Conservation (phyloP, 495 filamentous ascomycete genomes). For the Aspergillus nidulans region DNA sequence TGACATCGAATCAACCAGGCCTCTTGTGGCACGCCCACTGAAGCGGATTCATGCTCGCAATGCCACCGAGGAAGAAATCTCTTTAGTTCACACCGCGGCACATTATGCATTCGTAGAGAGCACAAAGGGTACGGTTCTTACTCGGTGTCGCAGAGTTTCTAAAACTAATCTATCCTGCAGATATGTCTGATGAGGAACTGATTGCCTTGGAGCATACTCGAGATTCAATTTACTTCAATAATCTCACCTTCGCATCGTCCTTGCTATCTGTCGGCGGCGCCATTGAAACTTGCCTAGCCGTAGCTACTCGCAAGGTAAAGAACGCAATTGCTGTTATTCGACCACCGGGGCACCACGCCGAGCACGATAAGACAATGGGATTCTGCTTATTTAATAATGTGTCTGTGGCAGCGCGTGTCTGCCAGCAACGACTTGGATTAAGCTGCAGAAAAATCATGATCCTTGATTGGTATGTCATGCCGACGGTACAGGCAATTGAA, state of each 20-base stretch:
- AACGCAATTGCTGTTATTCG: conserved; percentile 94
- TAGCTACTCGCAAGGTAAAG: conserved; percentile 73
- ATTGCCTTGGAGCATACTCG: conserved; percentile 57
- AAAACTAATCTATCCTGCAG: conserved; percentile 25
- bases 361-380: conserved; percentile 75
- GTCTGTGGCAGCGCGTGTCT: conserved; percentile 78
- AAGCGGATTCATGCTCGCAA: conserved; percentile 69
- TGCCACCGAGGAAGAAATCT: conserved; percentile 73
- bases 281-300: conserved; percentile 87
- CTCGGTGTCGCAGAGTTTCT: background rate
- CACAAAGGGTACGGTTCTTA: conserved; percentile 43
- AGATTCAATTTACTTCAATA: conserved; percentile 89
- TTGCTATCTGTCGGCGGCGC: conserved; percentile 86
- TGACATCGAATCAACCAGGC: conserved; percentile 43
- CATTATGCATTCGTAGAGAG: conserved; percentile 75
- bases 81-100: conserved; percentile 63
- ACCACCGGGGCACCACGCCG: conserved; percentile 93
- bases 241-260: conserved; percentile 72
- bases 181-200: conserved; percentile 56
- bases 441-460: conserved; percentile 83
- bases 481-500: background rate
- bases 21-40: conserved; percentile 57
- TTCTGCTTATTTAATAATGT: conserved; percentile 99
- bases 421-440: conserved; percentile 70
- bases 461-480: conserved; percentile 79